phyloP scores from a whole-genome alignment of 768 basidiomycete genomes.

The Cubamyces sp. region DNA sequence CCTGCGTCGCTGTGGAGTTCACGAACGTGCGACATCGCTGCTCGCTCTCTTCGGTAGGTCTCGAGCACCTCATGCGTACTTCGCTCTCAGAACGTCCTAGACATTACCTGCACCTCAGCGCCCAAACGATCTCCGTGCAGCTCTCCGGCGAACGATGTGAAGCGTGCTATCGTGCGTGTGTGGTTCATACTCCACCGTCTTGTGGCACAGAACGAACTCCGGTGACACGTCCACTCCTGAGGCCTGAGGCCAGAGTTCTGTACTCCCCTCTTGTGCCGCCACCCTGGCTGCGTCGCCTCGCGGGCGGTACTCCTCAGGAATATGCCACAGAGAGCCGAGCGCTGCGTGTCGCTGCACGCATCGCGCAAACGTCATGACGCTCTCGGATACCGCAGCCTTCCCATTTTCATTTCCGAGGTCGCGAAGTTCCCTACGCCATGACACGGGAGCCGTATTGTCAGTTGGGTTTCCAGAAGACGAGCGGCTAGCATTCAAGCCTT shows the following conservation, averaged over 20 bases:
- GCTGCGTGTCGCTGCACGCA: conserved; percentile 3
- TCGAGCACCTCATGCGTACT: not conserved
- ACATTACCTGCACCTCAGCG: not conserved
- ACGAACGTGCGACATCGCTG: conserved; percentile 22
- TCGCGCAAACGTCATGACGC: conserved; percentile 9
- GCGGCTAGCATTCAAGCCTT: not conserved
- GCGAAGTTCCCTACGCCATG: not conserved
- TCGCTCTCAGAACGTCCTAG: conserved; percentile 1
- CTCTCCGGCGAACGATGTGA: not conserved
- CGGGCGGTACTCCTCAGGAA: not conserved
- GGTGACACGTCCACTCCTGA: not conserved
- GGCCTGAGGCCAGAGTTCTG: too few relatives aligned
- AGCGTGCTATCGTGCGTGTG: conserved; percentile 2
- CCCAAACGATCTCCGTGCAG: conserved; percentile 4
- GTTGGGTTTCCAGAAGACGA: not conserved
- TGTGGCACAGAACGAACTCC: not conserved
- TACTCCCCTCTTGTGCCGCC: not conserved
- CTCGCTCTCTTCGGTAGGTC: conserved; percentile 3
- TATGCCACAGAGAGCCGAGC: conserved; percentile 5
- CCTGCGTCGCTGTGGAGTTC: not conserved
- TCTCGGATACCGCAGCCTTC: not conserved
- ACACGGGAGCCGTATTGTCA: not conserved
- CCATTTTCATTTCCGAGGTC: conserved; percentile 22
- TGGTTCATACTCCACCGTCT: not conserved
- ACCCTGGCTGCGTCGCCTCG: conserved; percentile 2